Evolutionary conservation across 139 green algal species (phyloP).

Genomic region (Desmodesmus armatus): DNA sequence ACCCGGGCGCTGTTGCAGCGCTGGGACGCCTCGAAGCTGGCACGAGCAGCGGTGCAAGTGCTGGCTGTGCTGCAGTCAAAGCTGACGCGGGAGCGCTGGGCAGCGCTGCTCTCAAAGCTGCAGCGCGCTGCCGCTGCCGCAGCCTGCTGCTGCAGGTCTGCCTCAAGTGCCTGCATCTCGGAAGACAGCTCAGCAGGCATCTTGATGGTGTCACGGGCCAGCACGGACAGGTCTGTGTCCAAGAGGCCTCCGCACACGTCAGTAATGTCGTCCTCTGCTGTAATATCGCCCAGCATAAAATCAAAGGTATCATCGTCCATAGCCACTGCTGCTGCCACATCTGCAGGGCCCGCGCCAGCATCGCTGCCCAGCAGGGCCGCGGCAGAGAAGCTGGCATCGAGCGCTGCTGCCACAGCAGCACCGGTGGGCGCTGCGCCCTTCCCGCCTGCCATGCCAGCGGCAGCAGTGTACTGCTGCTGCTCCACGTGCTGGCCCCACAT

Average conservation of each 20-base stretch:
- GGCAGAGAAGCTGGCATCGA: conserved; percentile 3
- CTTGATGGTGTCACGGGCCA: conserved; percentile 3
- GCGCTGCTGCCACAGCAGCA: conserved; percentile 16
- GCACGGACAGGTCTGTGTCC: neutral
- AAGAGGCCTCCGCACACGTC: neutral
- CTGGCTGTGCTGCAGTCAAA: conserved; percentile 24
- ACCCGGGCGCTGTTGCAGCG: neutral
- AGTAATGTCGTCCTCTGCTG: conserved; percentile 35
- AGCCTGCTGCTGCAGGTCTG: conserved; percentile 20
- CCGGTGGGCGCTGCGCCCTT: conserved; percentile 12
- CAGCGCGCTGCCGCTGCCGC: neutral
- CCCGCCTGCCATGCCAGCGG: neutral
- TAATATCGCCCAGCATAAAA: conserved; percentile 45
- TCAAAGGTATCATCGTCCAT: conserved; percentile 15
- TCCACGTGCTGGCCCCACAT: neutral
- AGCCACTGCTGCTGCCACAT: neutral
- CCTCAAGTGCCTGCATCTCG: conserved; percentile 12
- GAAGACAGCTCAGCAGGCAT: conserved; percentile 17
- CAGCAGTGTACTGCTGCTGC: neutral
- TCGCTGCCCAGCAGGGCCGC: neutral
- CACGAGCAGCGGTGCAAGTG: neutral
- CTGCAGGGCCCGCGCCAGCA: neutral
- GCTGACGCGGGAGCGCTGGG: conserved; percentile 15
- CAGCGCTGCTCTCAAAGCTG: conserved; percentile 5
- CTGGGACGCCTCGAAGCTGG: neutral